Conservation (phyloP, 331 rosid species). For the Rosa hybrid region DNA sequence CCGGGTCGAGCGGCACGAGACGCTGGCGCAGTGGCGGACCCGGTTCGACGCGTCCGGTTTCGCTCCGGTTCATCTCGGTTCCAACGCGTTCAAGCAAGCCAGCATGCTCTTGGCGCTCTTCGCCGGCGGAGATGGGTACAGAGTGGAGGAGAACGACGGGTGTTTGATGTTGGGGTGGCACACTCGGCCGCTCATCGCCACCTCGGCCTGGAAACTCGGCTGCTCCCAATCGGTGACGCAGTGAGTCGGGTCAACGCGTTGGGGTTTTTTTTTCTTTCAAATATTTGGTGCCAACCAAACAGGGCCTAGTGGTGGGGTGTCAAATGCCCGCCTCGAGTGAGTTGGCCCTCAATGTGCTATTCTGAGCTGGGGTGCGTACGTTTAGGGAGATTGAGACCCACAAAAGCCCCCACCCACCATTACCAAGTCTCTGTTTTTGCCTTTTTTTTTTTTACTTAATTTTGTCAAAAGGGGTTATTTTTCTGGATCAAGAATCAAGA, state of each 20-base stretch:
- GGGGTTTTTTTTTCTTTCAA: too few relatives aligned
- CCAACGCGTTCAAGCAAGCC: constrained; percentile 94
- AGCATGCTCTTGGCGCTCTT: constrained; percentile 70
- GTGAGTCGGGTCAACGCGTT: constrained; percentile 32
- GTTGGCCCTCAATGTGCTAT: constrained; percentile 24
- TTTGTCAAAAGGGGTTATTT: constrained; percentile 28
- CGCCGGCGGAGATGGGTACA: constrained; percentile 89
- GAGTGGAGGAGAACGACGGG: constrained; percentile 81
- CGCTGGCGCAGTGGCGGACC: constrained; percentile 63
- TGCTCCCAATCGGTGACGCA: constrained; percentile 32
- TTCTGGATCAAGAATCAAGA: constrained; percentile 41
- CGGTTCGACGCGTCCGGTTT: constrained; percentile 69
- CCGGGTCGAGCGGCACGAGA: constrained; percentile 89
- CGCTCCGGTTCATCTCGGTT: constrained; percentile 74
- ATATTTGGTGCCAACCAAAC: constrained; percentile 14
- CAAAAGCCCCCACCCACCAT: constrained; percentile 29
- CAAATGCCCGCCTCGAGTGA: not conserved
- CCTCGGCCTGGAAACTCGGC: constrained; percentile 84
- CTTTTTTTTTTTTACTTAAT: not conserved
- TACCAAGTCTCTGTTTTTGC: constrained; percentile 16
- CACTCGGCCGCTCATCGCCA: constrained; percentile 79
- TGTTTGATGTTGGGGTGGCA: constrained; percentile 88
- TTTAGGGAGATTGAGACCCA: constrained; percentile 35
- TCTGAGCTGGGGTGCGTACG: constrained; percentile 56
- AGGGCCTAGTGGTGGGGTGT: constrained; percentile 26